phyloP scores from a whole-genome alignment of 2,329 filamentous ascomycete genomes.

The Fusarium palustre region DNA sequence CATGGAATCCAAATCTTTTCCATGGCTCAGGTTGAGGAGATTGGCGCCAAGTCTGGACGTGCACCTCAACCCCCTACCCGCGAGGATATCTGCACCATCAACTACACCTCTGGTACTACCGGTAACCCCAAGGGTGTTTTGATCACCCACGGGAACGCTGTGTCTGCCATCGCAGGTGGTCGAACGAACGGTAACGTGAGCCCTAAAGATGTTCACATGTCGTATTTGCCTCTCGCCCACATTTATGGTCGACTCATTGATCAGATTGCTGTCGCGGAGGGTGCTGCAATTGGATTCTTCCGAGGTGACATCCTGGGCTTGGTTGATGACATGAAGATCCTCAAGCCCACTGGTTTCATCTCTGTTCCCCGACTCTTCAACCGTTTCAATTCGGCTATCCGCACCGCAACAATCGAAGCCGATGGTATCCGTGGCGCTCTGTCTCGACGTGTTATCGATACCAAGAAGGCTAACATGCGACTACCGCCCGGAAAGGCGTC shows the following conservation, averaged over 20 bases:
- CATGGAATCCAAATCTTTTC: constrained; percentile 83
- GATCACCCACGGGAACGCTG: constrained; percentile 83
- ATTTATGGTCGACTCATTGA: constrained; percentile 92
- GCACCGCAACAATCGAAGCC: constrained; percentile 80
- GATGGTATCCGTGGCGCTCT: constrained; percentile 84
- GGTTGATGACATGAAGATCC: constrained; percentile 89
- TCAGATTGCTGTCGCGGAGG: constrained; percentile 77
- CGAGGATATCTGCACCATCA: constrained; percentile 87
- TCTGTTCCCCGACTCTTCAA: constrained; percentile 95
- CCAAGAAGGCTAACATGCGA: constrained; percentile 84
- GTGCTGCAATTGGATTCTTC: constrained; percentile 88
- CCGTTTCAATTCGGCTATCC: constrained; percentile 86
- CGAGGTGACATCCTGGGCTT: constrained; percentile 88
- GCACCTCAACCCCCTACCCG: constrained; percentile 77
- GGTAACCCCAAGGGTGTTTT: constrained; percentile 86
- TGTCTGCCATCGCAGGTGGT: constrained; percentile 75
- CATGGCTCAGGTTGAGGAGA: constrained; percentile 81
- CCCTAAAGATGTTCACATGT: constrained; percentile 74
- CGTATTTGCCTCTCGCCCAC: constrained; percentile 93
- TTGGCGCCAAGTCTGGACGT: constrained; percentile 78
- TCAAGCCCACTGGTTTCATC: constrained; percentile 84
- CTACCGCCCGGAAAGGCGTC: constrained; percentile 78
- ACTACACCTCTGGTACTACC: constrained; percentile 90
- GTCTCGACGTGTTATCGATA: constrained; percentile 80
- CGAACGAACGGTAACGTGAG: constrained; percentile 66